These are phyloP conservation scores for Penicillium alfredii DNA, from an alignment of 495 filamentous ascomycete genomes.

Conservation along the genomic window DNA sequence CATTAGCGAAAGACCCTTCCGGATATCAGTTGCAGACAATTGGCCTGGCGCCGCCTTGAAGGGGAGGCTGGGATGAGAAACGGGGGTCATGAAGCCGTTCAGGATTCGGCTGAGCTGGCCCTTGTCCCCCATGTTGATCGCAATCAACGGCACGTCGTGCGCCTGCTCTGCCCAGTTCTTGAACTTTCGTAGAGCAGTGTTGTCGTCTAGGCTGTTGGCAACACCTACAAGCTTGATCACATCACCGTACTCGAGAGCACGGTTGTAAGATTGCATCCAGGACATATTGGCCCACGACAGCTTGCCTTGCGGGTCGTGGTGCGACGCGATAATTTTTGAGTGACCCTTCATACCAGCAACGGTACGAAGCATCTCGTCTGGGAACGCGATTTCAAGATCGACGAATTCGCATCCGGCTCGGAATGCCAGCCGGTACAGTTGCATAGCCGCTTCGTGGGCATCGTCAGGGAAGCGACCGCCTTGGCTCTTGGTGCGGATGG, in stretches of 20 bases:
- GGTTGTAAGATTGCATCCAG: slow-evolving; percentile 84
- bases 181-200: slow-evolving; percentile 79
- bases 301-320: slow-evolving; percentile 76
- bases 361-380: slow-evolving; percentile 60
- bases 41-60: slow-evolving; percentile 95
- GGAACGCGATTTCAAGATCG: slow-evolving; percentile 87
- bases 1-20: slow-evolving; percentile 65
- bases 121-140: slow-evolving; percentile 88
- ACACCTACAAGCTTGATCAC: slow-evolving; percentile 91
- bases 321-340: slow-evolving; percentile 85
- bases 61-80: slow-evolving; percentile 82
- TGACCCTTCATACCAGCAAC: slow-evolving; percentile 63
- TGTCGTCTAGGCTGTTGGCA: slow-evolving; percentile 72
- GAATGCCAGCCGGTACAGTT: slow-evolving; percentile 72
- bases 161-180: slow-evolving; percentile 63
- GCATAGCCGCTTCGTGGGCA: slow-evolving; percentile 58
- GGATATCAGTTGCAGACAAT: slow-evolving; percentile 85
- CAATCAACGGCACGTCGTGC: slow-evolving; percentile 77
- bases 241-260: slow-evolving; percentile 78
- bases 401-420: slow-evolving; percentile 85
- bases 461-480: slow-evolving; percentile 85
- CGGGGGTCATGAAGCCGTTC: slow-evolving; percentile 91
- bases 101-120: slow-evolving; percentile 87
- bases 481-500: slow-evolving; percentile 77
- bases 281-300: slow-evolving; percentile 84